Evolutionary conservation across 169 alveolate species (phyloP), one percentile per base, ranked within the genome.

Genomic region (Plasmodium blacklocki): DNA sequence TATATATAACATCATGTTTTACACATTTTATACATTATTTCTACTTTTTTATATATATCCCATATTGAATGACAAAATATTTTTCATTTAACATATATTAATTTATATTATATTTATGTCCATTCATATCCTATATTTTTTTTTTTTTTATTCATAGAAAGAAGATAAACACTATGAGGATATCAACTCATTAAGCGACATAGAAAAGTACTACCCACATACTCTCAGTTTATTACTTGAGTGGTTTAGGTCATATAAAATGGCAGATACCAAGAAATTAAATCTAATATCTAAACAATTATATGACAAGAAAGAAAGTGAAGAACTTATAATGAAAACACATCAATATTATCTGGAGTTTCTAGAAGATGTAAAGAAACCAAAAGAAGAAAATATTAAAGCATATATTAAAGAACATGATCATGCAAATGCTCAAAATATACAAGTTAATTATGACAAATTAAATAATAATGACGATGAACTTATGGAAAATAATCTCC

Each of bases 161-260:
- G 23, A 80, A 26, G 90, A 80, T 72, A 70, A 68, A 54, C 59
- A 80, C 43, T 80, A 54, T 62, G 50, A 59, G 9, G 54, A 80
- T 14, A 72, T 80, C 9, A 68, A 67, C 21, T 52, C 26, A 7
- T 18, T 80, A 73, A 80, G 58, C 6, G 90, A 80, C 39, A 62
- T 80, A 6, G 90, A 80, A 47, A 80, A 67, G 19, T 80, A 67
- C 60, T 80, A 80, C 47, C 90, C 90, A 29, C 63, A 80, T 47
- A 80, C 90, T 12, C 58, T 67, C 39, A 80, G 58, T 29, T 8
- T 80, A 32, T 47, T 80, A 29, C 47, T 80, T 18, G 90, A 80
- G 18, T 80, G 90, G 90, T 80, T 80, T n/a, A 78, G 90, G 9
- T 80, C 90, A 47, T 80, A 80, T 52, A 80, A 80, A 80, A 80